Evolutionary conservation across 2,329 filamentous ascomycete species (phyloP), one percentile per base, ranked within the genome.

Genomic region (Trematosphaeria pertusa): DNA sequence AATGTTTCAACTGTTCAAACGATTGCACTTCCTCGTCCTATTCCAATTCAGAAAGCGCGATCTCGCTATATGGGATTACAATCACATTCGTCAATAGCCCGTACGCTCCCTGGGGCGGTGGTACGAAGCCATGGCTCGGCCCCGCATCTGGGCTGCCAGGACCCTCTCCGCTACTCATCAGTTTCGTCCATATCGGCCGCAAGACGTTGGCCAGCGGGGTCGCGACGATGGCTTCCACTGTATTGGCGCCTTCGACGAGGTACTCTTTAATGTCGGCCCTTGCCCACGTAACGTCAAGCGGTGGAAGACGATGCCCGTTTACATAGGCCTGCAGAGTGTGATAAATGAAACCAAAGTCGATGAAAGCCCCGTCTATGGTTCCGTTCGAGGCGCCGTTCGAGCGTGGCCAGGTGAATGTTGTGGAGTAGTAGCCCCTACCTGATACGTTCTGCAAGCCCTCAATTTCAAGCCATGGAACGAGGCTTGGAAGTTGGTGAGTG

Each of bases 401-500:
- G 12, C 50, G 37, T 7, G 66, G 62, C 58, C 58, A 65, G 17
- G 36, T 26, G 54, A 73, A 73, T 7, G 61, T 59, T 17, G 70
- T 64, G 39, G 50, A 52, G 59, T 73, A 73, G 54, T 60, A 66
- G 4, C 70, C 71, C 9, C 61, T 58, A 1, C 72, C 72, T 21
- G 59, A 69, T 1, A 63, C 59, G 40, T 69, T 71, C 22, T 51
- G 43, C 1, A 74, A 54, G 7, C 46, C 38, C 1, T 34, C 35
- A n/a, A 54, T 50, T 3, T 47, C 39, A 9, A 38, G 31, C 50
- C 50, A 54, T 14, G 50, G 31, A 2, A 37, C 22, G 15, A 50
- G 46, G 35, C 6, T 19, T 14, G 46, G 43, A 14, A 54, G 42
- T 11, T 39, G 37, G 35, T 53, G 50, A 5, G 50, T 54, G 14